Evolutionary conservation across 148 eudicot species (phyloP).

Genomic region (Heliamphora exappendiculata): DNA sequence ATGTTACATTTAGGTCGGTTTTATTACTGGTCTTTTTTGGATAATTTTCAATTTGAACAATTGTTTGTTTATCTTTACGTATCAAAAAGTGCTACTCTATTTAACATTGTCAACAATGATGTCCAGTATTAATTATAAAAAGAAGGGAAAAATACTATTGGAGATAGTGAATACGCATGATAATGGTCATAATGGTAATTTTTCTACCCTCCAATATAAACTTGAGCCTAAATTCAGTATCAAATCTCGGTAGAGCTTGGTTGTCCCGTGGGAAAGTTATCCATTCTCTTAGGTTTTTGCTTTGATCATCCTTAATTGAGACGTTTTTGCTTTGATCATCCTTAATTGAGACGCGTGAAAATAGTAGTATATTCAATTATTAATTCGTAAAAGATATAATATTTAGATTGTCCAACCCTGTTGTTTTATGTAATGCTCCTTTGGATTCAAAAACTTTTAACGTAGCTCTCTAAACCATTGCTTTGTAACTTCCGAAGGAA

Average conservation of each 20-base stretch:
- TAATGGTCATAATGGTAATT: neutral
- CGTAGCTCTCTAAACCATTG: neutral
- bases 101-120: neutral
- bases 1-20: neutral
- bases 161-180: neutral
- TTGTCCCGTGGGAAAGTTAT: neutral
- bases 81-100: too few relatives aligned
- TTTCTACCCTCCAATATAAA: neutral
- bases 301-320: neutral
- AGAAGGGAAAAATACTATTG: neutral
- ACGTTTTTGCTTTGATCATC: too few relatives aligned
- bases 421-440: neutral
- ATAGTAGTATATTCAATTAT: neutral
- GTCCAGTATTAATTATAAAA: neutral
- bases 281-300: neutral
- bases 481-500: neutral
- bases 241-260: neutral
- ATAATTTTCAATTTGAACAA: neutral
- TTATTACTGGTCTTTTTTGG: neutral
- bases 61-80: too few relatives aligned
- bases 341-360: neutral
- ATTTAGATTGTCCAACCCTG: neutral
- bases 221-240: neutral
- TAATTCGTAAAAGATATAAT: neutral
- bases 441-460: neutral